These are phyloP conservation scores for Penicillium crustosum DNA, from an alignment of 2,329 filamentous ascomycete species.

Conservation along the genomic window DNA sequence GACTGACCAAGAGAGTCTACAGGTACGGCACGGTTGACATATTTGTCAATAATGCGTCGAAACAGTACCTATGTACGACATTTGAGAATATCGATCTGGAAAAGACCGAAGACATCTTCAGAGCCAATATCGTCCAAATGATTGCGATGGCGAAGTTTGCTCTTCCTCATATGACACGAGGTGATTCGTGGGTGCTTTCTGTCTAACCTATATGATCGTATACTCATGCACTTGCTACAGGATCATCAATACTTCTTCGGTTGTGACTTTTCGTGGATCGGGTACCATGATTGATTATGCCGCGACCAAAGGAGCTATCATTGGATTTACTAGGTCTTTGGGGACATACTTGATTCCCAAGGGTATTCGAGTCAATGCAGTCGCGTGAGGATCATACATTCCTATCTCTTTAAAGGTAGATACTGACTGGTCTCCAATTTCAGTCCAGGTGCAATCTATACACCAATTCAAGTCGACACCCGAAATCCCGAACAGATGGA, in stretches of 20 bases:
- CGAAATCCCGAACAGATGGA: conserved; percentile 38
- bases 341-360: conserved; percentile 54
- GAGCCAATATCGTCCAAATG: conserved; percentile 58
- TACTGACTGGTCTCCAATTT: not conserved
- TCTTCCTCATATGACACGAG: conserved; percentile 55
- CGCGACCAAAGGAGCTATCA: conserved; percentile 59
- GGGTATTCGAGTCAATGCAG: conserved; percentile 57
- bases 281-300: conserved; percentile 55
- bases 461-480: conserved; percentile 38
- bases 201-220: not conserved
- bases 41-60: conserved; percentile 60
- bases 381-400: conserved; percentile 33
- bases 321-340: conserved; percentile 55
- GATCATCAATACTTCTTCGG: conserved; percentile 59
- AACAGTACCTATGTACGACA: conserved; percentile 56
- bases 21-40: conserved; percentile 49
- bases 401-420: no score
- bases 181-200: conserved; percentile 43
- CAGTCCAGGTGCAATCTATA: conserved; percentile 38
- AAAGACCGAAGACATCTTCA: conserved; percentile 57
- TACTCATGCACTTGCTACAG: conserved; percentile 24
- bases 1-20: conserved; percentile 50
- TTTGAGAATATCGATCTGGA: conserved; percentile 51
- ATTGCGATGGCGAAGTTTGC: conserved; percentile 61
- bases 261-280: conserved; percentile 57